Evolutionary conservation across 352 stramenopile species (phyloP).

Genomic region (Phytophthora nicotianae): DNA sequence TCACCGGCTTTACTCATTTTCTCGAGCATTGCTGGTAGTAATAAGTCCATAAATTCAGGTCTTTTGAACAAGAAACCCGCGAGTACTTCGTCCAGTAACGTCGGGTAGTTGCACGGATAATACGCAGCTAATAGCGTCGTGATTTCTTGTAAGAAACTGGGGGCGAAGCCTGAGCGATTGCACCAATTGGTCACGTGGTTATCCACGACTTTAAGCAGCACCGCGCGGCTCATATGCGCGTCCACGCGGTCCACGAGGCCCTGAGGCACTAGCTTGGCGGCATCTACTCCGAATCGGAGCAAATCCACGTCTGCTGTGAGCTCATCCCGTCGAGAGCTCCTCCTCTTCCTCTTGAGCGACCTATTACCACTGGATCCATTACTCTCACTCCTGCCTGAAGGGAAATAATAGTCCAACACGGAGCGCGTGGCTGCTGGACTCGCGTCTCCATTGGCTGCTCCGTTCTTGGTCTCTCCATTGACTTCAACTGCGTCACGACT

Average conservation of each 20-base stretch:
- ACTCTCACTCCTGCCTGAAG: constrained; percentile 14
- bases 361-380: constrained; percentile 20
- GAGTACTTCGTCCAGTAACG: constrained; percentile 82
- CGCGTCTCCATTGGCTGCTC: constrained; percentile 27
- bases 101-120: constrained; percentile 84
- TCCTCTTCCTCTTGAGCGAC: constrained; percentile 57
- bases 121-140: constrained; percentile 77
- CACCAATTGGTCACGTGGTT: constrained; percentile 82
- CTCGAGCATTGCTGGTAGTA: constrained; percentile 73
- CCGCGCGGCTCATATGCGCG: constrained; percentile 52
- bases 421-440: constrained; percentile 34
- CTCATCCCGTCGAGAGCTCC: constrained; percentile 33
- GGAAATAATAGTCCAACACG: constrained; percentile 72
- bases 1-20: constrained; percentile 73
- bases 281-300: constrained; percentile 73
- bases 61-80: constrained; percentile 77
- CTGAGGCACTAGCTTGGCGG: constrained; percentile 77
- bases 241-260: constrained; percentile 88
- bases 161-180: constrained; percentile 62
- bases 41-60: constrained; percentile 69
- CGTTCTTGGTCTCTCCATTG: constrained; percentile 29
- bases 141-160: constrained; percentile 72
- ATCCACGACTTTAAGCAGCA: constrained; percentile 53
- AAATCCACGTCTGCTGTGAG: constrained; percentile 47
- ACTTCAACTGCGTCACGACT: constrained; percentile 13